These are phyloP conservation scores for Laguncularia racemosa DNA, from an alignment of 345 rosid species.

Conservation along the genomic window DNA sequence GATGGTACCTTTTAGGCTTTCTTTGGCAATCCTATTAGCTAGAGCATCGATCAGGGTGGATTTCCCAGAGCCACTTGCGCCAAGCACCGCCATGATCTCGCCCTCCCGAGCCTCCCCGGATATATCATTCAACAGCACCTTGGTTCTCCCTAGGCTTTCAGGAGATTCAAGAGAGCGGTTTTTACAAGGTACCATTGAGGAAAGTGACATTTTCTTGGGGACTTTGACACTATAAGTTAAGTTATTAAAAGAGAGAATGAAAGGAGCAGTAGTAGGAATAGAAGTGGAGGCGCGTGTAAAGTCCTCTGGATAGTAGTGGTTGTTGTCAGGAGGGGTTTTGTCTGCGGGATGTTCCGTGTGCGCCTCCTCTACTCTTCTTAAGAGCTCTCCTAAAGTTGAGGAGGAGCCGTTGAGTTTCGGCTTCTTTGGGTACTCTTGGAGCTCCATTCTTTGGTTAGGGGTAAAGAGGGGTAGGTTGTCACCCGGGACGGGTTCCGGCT, in stretches of 20 bases:
- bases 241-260: conserved; percentile 64
- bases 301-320: conserved; percentile 20
- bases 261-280: conserved; percentile 40
- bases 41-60: conserved; percentile 88
- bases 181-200: conserved; percentile 16
- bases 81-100: conserved; percentile 88
- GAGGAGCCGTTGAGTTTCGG: conserved; percentile 25
- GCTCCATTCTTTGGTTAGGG: conserved; percentile 29
- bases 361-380: conserved; percentile 52
- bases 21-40: conserved; percentile 69
- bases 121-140: conserved; percentile 40
- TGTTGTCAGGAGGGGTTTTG: conserved; percentile 17
- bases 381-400: conserved; percentile 54
- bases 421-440: conserved; percentile 23
- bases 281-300: conserved; percentile 27
- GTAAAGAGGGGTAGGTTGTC: conserved; percentile 30
- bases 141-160: conserved; percentile 20
- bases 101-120: conserved; percentile 71
- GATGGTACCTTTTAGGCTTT: conserved; percentile 66
- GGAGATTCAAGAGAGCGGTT: neutral
- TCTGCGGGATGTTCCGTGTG: conserved; percentile 20
- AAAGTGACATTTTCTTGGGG: conserved; percentile 25
- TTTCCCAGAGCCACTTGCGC: conserved; percentile 93
- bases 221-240: conserved; percentile 63
- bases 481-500: conserved; percentile 5